Base-by-base conservation (phyloP, 441 rosid genomes). In the Pelargonium fulgidum region DNA sequence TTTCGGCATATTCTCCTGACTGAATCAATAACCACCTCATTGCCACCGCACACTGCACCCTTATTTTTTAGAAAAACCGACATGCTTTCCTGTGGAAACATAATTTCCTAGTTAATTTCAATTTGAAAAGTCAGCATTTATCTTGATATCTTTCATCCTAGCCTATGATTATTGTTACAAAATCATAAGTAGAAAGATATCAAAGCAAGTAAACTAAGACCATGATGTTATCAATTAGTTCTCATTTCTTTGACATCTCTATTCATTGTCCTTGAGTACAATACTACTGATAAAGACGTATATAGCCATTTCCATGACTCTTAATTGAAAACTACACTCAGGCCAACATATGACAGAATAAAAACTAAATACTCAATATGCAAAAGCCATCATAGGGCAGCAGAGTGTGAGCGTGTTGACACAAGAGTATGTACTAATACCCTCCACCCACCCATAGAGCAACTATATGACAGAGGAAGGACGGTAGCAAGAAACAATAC, bases 11-110 rank as follows among this genome's bases (percentile, higher is more conserved):
- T n/a, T 24, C 22, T 66, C 75, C 66, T 9, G 20, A 59, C 59
- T 3, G 82, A 67, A 58, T 80, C 84, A 48, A 72, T 39, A 59
- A 52, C 70, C 44, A 59, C 44, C 64, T 76, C 81, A 56, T 68
- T 69, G 62, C 68, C 73, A 20, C 70, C 48, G 19, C 75, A 65
- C 7, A 70, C 52, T 17, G 50, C 61, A 26, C 9, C 58, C 62
- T 70, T 66, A 68, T 50, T 63, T 42, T 63, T 69, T 0, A 71
- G 45, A 67, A 72, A 65, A 20, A 42, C 67, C 1, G 70, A 52
- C 44, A 70, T 44, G 42, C 67, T 69, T 56, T 24, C 52, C 81
- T 77, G 75, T 7, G 14, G 16, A 66, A 70, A 73, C 48, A 66
- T 59, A 67, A 50, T 36, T 36, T 5, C n/a, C 47, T 1, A 50